phyloP scores from a whole-genome alignment of 1,284 basidiomycete species.

The Ganoderma boninense region DNA sequence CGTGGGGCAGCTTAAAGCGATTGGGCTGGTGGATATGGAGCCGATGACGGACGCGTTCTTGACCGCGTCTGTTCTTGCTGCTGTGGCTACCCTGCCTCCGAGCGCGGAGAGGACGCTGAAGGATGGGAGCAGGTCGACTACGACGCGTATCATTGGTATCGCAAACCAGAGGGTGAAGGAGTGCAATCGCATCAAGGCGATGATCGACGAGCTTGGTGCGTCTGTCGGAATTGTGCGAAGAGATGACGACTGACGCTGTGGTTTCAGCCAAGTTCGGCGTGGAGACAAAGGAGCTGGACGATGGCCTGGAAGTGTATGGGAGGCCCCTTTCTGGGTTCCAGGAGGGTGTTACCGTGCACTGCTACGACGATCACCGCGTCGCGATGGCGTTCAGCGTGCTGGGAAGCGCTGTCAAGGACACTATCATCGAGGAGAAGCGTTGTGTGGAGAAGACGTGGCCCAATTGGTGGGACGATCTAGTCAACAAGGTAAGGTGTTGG shows the following conservation, averaged over 20 bases:
- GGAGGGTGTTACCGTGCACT: conserved; percentile 83
- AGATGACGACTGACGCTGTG: conserved; percentile 14
- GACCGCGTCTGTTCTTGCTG: conserved; percentile 92
- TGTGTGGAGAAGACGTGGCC: conserved; percentile 99
- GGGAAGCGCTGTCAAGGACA: conserved; percentile 76
- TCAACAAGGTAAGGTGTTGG: conserved; percentile 76
- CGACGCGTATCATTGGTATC: conserved; percentile 92
- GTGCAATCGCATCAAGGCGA: conserved; percentile 96
- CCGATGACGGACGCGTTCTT: conserved; percentile 99
- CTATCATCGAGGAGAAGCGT: conserved; percentile 93
- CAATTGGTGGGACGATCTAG: conserved; percentile 99
- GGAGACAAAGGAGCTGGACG: conserved; percentile 90
- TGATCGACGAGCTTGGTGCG: conserved; percentile 94
- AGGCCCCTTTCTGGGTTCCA: conserved; percentile 70
- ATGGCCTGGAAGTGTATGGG: conserved; percentile 93
- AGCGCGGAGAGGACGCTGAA: conserved; percentile 45
- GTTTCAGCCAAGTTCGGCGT: conserved; percentile 91
- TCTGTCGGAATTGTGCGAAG: not conserved
- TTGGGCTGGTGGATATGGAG: conserved; percentile 97
- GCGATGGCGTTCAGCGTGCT: conserved; percentile 98
- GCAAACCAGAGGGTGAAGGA: conserved; percentile 99
- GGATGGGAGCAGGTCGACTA: conserved; percentile 47
- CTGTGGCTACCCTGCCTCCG: conserved; percentile 75
- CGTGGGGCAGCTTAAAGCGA: conserved; percentile 80
- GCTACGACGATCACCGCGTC: conserved; percentile 98